Conservation (phyloP, 2,329 filamentous ascomycete genomes). For the Atkinsonella hypoxylon region DNA sequence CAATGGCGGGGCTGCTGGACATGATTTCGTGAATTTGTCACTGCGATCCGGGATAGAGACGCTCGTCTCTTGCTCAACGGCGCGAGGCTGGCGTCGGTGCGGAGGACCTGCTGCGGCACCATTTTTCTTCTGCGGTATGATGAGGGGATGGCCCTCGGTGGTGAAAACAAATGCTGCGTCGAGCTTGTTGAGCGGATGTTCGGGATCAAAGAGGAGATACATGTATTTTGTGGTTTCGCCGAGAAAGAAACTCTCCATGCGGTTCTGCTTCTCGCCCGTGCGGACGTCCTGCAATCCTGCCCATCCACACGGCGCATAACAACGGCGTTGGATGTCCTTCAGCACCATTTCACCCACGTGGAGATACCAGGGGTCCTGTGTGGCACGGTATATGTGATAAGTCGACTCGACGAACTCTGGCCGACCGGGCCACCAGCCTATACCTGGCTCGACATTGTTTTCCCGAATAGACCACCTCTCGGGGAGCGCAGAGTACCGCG, state of each 20-base stretch:
- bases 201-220: constrained; percentile 76
- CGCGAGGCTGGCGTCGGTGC: constrained; percentile 2
- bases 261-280: constrained; percentile 75
- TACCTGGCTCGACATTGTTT: constrained; percentile 70
- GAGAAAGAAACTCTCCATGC: constrained; percentile 98
- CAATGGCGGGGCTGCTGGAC: constrained; percentile 46
- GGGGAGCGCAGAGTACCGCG: constrained; percentile 81
- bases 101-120: background rate
- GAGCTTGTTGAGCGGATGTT: constrained; percentile 76
- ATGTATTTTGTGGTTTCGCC: constrained; percentile 95
- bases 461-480: constrained; percentile 87
- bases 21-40: constrained; percentile 44
- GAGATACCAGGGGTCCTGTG: constrained; percentile 89
- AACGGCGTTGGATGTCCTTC: constrained; percentile 74
- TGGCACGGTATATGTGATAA: constrained; percentile 90
- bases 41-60: constrained; percentile 26
- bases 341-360: constrained; percentile 94
- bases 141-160: constrained; percentile 86
- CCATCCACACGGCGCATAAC: constrained; percentile 88
- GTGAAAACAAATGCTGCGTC: constrained; percentile 88
- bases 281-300: constrained; percentile 75
- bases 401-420: constrained; percentile 97
- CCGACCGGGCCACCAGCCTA: constrained; percentile 89
- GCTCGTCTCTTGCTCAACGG: background rate
- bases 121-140: constrained; percentile 49